Conservation (phyloP, 192 early-diverging fungal genomes). For the Gonapodya prolifera region DNA sequence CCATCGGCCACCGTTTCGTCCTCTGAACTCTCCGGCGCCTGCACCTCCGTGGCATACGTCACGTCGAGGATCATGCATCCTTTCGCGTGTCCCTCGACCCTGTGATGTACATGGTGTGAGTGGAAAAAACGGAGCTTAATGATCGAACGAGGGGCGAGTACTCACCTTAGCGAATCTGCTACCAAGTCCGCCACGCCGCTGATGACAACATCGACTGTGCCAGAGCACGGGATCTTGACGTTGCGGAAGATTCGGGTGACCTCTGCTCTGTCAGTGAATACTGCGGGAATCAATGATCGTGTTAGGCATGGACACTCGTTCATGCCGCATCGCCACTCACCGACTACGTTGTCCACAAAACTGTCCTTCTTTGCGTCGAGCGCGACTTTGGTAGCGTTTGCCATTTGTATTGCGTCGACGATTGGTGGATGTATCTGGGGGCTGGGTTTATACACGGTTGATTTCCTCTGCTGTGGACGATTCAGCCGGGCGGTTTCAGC, state of each 20-base stretch:
- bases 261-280: neutral
- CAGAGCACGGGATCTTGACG: neutral
- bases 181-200: neutral
- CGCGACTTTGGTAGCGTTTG: neutral
- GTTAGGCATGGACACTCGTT: too few species aligned
- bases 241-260: neutral
- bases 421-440: too few species aligned
- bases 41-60: neutral
- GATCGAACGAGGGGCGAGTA: too few species aligned
- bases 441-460: too few species aligned
- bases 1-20: neutral
- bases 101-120: too few species aligned
- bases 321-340: too few species aligned
- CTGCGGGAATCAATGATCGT: too few species aligned
- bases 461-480: too few species aligned
- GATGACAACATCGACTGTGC: neutral
- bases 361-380: neutral
- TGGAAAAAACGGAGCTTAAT: too few species aligned
- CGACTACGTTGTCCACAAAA: neutral
- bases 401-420: too few species aligned
- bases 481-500: too few species aligned
- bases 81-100: neutral
- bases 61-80: neutral
- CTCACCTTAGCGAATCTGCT: neutral
- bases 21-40: neutral